Percentiles rank a stretch among this genome's conserved stretches.
These are phyloP conservation scores for Fusarium sp. DNA, from an alignment of 2,329 filamentous ascomycete species.

Conservation along the genomic window DNA sequence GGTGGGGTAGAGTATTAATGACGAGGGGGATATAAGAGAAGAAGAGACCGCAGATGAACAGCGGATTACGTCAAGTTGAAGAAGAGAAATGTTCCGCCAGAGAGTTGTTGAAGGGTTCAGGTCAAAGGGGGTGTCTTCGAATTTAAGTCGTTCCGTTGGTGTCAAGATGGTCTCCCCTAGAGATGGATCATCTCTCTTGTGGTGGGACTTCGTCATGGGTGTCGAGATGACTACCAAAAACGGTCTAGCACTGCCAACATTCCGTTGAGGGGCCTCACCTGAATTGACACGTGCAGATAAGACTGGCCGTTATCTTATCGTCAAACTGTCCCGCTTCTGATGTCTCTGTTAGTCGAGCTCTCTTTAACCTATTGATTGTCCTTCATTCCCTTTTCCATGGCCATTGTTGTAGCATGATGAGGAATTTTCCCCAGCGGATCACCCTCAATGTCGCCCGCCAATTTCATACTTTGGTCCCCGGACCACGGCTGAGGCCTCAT, in stretches of 20 bases:
- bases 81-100: constrained; percentile 15
- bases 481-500: constrained; percentile 42
- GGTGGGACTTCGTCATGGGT: constrained; percentile 47
- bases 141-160: constrained; percentile 31
- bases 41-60: constrained; percentile 16
- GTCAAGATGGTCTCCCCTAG: constrained; percentile 42
- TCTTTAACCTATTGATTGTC: not conserved
- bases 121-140: constrained; percentile 34
- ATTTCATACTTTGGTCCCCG: constrained; percentile 45
- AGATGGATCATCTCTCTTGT: constrained; percentile 37
- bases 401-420: constrained; percentile 45
- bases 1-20: constrained; percentile 36
- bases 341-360: not conserved
- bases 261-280: constrained; percentile 36
- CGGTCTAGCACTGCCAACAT: constrained; percentile 35
- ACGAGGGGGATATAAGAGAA: constrained; percentile 13
- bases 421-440: constrained; percentile 46
- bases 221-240: constrained; percentile 39
- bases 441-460: constrained; percentile 45
- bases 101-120: constrained; percentile 19
- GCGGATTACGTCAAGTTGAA: constrained; percentile 8
- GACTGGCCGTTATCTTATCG: constrained; percentile 26
- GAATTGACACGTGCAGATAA: constrained; percentile 41
- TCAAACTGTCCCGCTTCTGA: constrained; percentile 12
- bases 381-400: constrained; percentile 34